Evolutionary conservation across 1,284 basidiomycete species (phyloP).

Genomic region (Tylopilus sp.): DNA sequence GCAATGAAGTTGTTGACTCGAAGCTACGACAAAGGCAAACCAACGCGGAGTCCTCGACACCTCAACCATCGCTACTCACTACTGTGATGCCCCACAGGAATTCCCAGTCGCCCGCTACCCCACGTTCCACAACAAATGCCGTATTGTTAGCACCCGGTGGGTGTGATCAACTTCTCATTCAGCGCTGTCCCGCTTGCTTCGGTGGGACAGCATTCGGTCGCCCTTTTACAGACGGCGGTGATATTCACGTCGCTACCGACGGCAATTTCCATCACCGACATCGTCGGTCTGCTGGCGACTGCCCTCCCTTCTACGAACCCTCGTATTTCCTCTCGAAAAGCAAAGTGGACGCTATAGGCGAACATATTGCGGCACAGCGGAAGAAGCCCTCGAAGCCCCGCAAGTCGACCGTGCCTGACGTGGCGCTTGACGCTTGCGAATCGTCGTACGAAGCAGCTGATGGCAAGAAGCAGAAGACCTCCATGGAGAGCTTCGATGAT

Average conservation of each 20-base stretch:
- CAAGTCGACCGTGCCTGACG: neutral
- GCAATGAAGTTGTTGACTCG: too few species aligned
- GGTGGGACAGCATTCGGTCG: neutral
- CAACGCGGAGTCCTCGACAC: too few species aligned
- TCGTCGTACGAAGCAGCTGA: constrained; percentile 6
- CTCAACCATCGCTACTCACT: too few species aligned
- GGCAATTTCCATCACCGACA: neutral
- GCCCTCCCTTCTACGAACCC: constrained; percentile 10
- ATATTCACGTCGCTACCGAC: neutral
- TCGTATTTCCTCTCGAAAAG: constrained; percentile 7
- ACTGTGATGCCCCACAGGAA: too few species aligned
- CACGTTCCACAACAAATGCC: too few species aligned
- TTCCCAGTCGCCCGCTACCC: too few species aligned
- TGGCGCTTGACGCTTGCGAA: constrained; percentile 22
- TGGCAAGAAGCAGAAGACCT: constrained; percentile 9
- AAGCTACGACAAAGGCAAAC: too few species aligned
- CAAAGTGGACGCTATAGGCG: constrained; percentile 2
- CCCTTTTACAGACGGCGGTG: neutral
- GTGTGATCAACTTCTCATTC: neutral
- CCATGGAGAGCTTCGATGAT: constrained; percentile 6
- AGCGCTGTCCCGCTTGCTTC: constrained; percentile 11
- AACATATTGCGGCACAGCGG: neutral
- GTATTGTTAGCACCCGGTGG: too few species aligned
- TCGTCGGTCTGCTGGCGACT: constrained; percentile 7
- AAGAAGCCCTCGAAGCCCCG: neutral